Conservation (phyloP, 306 rosid species). For the Corylus avellana region DNA sequence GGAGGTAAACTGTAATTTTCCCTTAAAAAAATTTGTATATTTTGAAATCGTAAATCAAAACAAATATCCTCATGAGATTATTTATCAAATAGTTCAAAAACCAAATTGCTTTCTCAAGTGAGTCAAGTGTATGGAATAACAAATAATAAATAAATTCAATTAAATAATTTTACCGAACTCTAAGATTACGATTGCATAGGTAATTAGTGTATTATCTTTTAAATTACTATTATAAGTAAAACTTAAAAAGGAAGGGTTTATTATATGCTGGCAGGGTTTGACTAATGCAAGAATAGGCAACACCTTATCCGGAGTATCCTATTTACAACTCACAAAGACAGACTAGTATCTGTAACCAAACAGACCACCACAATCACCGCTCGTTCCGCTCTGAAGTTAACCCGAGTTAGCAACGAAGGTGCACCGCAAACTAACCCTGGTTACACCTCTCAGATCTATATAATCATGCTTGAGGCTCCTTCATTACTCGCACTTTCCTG, state of each 20-base stretch:
- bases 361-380: background rate
- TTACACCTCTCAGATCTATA: slow-evolving; percentile 44
- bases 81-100: background rate
- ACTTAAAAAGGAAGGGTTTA: background rate
- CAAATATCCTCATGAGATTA: background rate
- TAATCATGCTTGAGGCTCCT: background rate
- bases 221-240: background rate
- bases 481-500: background rate
- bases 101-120: background rate
- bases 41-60: no score
- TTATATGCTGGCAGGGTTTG: background rate
- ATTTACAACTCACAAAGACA: background rate
- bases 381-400: slow-evolving; percentile 17
- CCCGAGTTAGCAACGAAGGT: slow-evolving; percentile 36
- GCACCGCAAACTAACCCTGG: slow-evolving; percentile 36
- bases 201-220: background rate
- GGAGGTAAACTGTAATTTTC: no score
- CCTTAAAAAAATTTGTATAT: no score
- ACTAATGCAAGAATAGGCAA: background rate
- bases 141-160: background rate
- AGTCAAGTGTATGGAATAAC: background rate
- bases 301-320: background rate
- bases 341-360: slow-evolving; percentile 28
- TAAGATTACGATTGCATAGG: no score
- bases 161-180: background rate